Percentiles rank a stretch among this genome's conserved stretches.
Conservation (phyloP, 768 basidiomycete species). For the Lentinula boryana region DNA sequence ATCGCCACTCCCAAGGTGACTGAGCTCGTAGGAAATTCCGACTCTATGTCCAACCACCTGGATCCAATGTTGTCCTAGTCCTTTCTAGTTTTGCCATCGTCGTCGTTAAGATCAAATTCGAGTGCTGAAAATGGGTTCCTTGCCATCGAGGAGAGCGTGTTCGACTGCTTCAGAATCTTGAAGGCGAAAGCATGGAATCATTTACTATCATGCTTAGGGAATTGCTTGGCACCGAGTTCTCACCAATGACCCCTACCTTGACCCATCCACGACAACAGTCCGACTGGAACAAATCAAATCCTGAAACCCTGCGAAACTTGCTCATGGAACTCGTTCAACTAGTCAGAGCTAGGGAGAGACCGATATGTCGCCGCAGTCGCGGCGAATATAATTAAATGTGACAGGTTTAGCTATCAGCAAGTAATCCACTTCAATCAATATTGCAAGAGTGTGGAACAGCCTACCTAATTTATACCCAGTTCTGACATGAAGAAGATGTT, state of each 20-base stretch:
- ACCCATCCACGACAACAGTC: background rate
- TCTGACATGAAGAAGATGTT: too few species aligned
- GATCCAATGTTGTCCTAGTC: background rate
- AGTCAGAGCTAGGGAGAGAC: too few species aligned
- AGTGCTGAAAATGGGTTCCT: background rate
- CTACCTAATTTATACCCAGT: too few species aligned
- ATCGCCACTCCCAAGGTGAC: background rate
- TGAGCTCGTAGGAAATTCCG: background rate
- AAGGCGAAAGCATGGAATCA: background rate
- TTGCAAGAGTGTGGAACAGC: too few species aligned
- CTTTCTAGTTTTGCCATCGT: background rate
- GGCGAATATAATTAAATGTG: too few species aligned
- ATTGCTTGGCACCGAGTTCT: background rate
- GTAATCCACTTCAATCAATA: too few species aligned
- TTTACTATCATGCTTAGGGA: background rate
- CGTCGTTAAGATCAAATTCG: background rate
- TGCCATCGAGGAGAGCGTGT: background rate
- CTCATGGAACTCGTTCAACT: too few species aligned
- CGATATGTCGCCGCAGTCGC: too few species aligned
- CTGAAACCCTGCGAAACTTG: background rate
- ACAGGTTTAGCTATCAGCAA: too few species aligned
- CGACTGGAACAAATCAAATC: background rate
- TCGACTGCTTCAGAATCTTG: background rate
- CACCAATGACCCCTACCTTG: background rate
- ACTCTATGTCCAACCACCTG: background rate